phyloP scores from a whole-genome alignment of 2,329 filamentous ascomycete species.

The Diaporthe citri region DNA sequence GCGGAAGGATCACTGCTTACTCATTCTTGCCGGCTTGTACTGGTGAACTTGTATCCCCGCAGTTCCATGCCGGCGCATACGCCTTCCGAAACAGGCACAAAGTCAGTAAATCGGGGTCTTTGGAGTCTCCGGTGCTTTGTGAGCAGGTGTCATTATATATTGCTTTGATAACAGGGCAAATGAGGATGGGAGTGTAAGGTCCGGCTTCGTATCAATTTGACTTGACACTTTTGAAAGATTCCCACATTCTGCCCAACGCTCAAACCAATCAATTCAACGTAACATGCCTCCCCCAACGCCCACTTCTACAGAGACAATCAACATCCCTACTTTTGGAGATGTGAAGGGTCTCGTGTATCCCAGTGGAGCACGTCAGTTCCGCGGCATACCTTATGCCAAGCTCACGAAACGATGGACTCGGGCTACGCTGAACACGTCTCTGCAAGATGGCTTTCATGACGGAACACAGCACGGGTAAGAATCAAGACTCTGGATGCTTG shows the following conservation, averaged over 20 bases:
- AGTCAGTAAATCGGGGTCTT: neutral
- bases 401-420: constrained; percentile 25
- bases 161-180: no score
- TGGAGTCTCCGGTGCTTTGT: neutral
- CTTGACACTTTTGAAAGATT: neutral
- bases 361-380: constrained; percentile 16
- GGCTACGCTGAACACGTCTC: neutral
- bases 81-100: constrained; percentile 1
- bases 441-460: neutral
- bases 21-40: neutral
- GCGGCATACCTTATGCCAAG: constrained; percentile 9
- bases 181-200: neutral
- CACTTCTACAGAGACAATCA: constrained; percentile 4
- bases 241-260: neutral
- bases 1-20: neutral
- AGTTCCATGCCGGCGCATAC: neutral
- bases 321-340: constrained; percentile 20
- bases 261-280: neutral
- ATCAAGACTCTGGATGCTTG: no score
- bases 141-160: neutral
- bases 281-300: constrained; percentile 5
- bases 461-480: constrained; percentile 17
- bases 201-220: neutral
- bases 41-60: neutral
- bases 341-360: constrained; percentile 13